phyloP scores from a whole-genome alignment of 805 yeast species.

The Sugiyamaella lignohabitans region DNA sequence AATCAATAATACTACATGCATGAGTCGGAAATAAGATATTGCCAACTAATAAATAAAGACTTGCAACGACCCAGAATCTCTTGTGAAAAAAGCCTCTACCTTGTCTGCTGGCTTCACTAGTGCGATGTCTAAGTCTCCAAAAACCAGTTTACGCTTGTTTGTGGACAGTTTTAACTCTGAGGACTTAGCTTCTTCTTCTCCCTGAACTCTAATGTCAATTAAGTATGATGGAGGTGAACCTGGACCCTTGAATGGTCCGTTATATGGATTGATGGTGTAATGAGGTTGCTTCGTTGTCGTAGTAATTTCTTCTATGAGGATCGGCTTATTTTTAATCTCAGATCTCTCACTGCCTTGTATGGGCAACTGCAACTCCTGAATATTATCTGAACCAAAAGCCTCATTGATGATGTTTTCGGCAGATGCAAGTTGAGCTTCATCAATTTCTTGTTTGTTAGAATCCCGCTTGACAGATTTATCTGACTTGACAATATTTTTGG shows the following conservation, averaged over 20 bases:
- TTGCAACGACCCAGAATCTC: conserved; percentile 4
- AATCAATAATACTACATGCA: no score
- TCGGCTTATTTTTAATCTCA: no score
- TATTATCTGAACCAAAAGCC: neutral
- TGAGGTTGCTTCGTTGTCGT: neutral
- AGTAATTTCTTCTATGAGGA: neutral
- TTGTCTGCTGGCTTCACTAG: neutral
- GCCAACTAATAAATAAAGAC: conserved; percentile 6
- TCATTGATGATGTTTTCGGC: neutral
- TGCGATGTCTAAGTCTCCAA: conserved; percentile 6
- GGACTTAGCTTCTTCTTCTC: neutral
- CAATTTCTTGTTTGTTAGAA: neutral
- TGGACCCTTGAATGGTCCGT: neutral
- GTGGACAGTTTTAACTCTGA: neutral
- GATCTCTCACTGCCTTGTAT: neutral
- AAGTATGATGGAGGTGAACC: neutral
- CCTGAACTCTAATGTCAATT: neutral
- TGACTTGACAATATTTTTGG: neutral
- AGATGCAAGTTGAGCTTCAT: neutral
- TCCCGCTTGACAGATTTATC: neutral
- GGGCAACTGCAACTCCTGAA: neutral
- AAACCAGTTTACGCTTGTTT: neutral
- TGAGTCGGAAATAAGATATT: no score
- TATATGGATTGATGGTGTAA: neutral
- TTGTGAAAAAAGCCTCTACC: conserved; percentile 7